phyloP scores from a whole-genome alignment of 2,329 filamentous ascomycete species.

The Stagonosporopsis rhizophila region DNA sequence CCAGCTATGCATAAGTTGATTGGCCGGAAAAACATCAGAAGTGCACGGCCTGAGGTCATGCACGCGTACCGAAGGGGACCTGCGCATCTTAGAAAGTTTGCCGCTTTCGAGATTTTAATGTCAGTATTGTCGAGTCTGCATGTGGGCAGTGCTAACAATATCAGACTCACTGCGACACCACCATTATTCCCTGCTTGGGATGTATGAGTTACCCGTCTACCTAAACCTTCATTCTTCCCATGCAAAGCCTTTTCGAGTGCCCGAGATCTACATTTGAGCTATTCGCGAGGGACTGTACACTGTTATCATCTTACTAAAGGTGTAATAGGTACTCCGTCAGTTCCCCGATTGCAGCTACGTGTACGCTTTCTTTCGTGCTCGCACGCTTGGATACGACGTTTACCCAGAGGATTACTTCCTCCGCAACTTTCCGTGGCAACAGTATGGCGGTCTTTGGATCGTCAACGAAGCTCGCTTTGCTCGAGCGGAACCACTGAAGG shows the following conservation, averaged over 20 bases:
- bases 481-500: slow-evolving; percentile 32
- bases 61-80: slow-evolving; percentile 72
- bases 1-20: slow-evolving; percentile 66
- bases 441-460: slow-evolving; percentile 49
- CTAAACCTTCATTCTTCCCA: slow-evolving; percentile 1
- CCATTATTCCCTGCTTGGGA: slow-evolving; percentile 51
- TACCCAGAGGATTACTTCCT: slow-evolving; percentile 50
- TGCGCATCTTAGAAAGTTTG: slow-evolving; percentile 72
- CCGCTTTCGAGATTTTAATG: slow-evolving; percentile 81
- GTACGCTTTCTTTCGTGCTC: slow-evolving; percentile 49
- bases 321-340: slow-evolving; percentile 44
- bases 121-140: slow-evolving; percentile 51
- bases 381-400: slow-evolving; percentile 48
- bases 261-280: background rate
- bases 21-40: slow-evolving; percentile 57
- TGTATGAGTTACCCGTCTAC: slow-evolving; percentile 41
- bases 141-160: slow-evolving; percentile 10
- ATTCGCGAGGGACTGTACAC: background rate
- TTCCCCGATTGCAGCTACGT: slow-evolving; percentile 48
- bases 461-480: slow-evolving; percentile 50
- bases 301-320: slow-evolving; percentile 35
- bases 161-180: slow-evolving; percentile 47
- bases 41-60: slow-evolving; percentile 63
- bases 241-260: slow-evolving; percentile 19
- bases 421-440: slow-evolving; percentile 48